These are phyloP conservation scores for Polygonum aviculare DNA, from an alignment of 148 eudicot species.

Conservation along the genomic window DNA sequence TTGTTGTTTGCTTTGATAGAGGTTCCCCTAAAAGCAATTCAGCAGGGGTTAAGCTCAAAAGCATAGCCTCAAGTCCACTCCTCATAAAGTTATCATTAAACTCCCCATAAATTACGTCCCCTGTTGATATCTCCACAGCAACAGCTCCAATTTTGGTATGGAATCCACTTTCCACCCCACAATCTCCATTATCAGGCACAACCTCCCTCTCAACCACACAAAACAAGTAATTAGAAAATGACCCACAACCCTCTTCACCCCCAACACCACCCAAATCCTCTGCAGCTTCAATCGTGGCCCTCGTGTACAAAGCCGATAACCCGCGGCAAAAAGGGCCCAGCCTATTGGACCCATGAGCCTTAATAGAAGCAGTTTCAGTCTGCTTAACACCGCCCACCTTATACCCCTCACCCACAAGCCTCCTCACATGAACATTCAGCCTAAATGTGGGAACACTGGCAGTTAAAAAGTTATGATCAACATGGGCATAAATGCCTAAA, in stretches of 20 bases:
- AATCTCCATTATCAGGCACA: slow-evolving; percentile 25
- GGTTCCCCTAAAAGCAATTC: slow-evolving; percentile 78
- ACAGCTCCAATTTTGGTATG: slow-evolving; percentile 75
- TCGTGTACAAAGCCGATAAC: slow-evolving; percentile 84
- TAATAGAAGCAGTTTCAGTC: slow-evolving; percentile 80
- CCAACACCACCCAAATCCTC: slow-evolving; percentile 58
- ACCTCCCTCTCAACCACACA: slow-evolving; percentile 68
- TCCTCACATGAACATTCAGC: slow-evolving; percentile 84
- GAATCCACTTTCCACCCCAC: slow-evolving; percentile 28
- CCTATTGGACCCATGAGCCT: slow-evolving; percentile 77
- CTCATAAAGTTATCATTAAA: slow-evolving; percentile 78
- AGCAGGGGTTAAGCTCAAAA: slow-evolving; percentile 71
- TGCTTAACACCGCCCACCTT: slow-evolving; percentile 97
- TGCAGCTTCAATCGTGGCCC: slow-evolving; percentile 86
- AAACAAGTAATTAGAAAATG: slow-evolving; percentile 58
- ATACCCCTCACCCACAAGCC: slow-evolving; percentile 84
- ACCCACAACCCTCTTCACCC: slow-evolving; percentile 62
- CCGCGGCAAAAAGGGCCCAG: slow-evolving; percentile 79
- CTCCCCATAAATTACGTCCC: slow-evolving; percentile 85
- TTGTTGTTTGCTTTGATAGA: slow-evolving; percentile 69
- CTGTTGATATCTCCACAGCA: slow-evolving; percentile 82
- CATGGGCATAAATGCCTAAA: slow-evolving; percentile 72
- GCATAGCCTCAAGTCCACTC: slow-evolving; percentile 61
- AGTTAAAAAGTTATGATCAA: slow-evolving; percentile 85
- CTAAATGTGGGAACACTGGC: slow-evolving; percentile 96